phyloP scores from a whole-genome alignment of 345 rosid species.

The Salix caprea region DNA sequence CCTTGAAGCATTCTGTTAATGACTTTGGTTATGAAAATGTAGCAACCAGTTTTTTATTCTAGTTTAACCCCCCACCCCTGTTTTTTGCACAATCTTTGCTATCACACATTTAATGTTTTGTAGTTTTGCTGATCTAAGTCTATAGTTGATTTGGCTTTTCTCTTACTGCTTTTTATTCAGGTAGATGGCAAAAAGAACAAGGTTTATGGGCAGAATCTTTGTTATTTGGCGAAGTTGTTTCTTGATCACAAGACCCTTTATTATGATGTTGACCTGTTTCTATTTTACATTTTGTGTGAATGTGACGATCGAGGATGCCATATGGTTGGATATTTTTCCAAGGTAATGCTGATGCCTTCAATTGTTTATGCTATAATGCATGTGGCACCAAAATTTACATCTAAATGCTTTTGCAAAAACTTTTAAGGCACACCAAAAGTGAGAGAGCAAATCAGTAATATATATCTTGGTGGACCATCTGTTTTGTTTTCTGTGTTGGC shows the following conservation, averaged over 20 bases:
- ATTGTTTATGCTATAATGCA: not conserved
- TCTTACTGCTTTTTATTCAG: conserved; percentile 25
- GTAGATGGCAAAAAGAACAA: conserved; percentile 97
- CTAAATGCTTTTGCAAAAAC: not conserved
- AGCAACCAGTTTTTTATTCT: not conserved
- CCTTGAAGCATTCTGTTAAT: not conserved
- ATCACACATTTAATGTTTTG: not conserved
- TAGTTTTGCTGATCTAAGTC: not conserved
- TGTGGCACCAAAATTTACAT: not conserved
- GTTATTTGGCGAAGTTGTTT: conserved; percentile 92
- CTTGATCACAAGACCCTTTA: conserved; percentile 99
- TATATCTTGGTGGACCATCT: not conserved
- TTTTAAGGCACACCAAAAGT: not conserved
- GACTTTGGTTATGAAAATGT: not conserved
- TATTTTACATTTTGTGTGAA: conserved; percentile 88
- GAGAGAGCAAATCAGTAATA: not conserved
- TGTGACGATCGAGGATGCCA: conserved; percentile 99
- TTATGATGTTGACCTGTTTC: conserved; percentile 93
- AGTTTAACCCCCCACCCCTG: not conserved
- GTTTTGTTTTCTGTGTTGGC: not conserved
- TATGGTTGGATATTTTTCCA: conserved; percentile 98
- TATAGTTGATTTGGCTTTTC: not conserved
- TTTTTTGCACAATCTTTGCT: not conserved
- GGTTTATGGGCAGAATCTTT: conserved; percentile 98
- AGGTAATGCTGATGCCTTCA: conserved; percentile 42